phyloP scores from a whole-genome alignment of 2,329 filamentous ascomycete species.

The Neospermospora avenae region DNA sequence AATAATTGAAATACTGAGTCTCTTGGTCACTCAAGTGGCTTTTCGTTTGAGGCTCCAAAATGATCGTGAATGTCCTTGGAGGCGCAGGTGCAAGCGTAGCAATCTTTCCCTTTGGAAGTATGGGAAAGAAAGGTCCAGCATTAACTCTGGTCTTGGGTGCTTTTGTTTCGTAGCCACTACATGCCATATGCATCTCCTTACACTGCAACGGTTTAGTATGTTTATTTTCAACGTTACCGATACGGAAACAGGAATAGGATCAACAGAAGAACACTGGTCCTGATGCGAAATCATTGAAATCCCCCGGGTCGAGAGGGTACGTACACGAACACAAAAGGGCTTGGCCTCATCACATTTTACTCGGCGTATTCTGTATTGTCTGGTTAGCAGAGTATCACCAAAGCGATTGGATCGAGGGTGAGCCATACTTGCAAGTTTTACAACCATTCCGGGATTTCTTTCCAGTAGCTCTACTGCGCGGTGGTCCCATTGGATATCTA shows the following conservation, averaged over 20 bases:
- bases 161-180: background rate
- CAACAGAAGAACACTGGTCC: no score
- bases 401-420: background rate
- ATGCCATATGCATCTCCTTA: background rate
- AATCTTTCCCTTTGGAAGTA: background rate
- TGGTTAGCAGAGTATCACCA: background rate
- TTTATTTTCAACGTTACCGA: no score
- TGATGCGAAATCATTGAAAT: no score
- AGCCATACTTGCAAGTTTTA: background rate
- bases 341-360: slow-evolving; percentile 7
- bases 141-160: background rate
- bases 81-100: background rate
- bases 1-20: background rate
- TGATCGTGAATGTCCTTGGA: background rate
- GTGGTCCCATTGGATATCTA: background rate
- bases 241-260: no score
- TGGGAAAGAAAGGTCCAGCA: background rate
- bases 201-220: background rate
- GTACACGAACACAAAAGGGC: background rate
- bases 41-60: background rate
- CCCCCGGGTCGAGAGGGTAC: no score
- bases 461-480: background rate
- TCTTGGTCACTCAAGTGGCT: background rate
- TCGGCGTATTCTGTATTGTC: background rate
- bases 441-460: background rate